These are phyloP conservation scores for Fraxinus latifolia DNA, from an alignment of 305 asterid genomes.

Conservation along the genomic window DNA sequence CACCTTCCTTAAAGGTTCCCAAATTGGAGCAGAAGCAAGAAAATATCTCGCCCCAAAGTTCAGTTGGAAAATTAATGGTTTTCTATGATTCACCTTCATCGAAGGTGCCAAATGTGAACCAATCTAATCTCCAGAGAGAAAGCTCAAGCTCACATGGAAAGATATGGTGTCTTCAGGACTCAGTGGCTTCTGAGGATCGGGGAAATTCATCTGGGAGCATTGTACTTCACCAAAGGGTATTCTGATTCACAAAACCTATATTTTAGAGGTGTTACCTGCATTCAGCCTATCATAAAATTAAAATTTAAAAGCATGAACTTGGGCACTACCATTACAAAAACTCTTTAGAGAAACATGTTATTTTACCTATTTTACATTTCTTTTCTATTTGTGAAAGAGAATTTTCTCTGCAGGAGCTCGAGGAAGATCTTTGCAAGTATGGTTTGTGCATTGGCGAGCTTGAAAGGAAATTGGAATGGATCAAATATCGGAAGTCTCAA, in stretches of 20 bases:
- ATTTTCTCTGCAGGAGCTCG: constrained; percentile 37
- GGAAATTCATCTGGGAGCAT: constrained; percentile 4
- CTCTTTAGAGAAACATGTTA: background rate
- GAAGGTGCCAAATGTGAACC: constrained; percentile 23
- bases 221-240: constrained; percentile 23
- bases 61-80: constrained; percentile 11
- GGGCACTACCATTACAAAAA: background rate
- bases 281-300: background rate
- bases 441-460: constrained; percentile 15
- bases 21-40: constrained; percentile 8
- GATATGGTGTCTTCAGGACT: constrained; percentile 2
- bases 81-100: constrained; percentile 14
- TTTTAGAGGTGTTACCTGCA: background rate
- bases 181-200: constrained; percentile 15
- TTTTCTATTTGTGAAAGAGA: constrained; percentile 12
- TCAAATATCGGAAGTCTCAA: background rate
- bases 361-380: background rate
- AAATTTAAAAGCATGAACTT: background rate
- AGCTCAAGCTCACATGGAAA: constrained; percentile 20
- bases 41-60: constrained; percentile 9
- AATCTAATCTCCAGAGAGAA: constrained; percentile 6
- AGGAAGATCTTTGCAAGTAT: constrained; percentile 30
- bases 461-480: constrained; percentile 25
- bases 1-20: constrained; percentile 14
- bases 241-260: background rate